phyloP scores from a whole-genome alignment of 2,329 filamentous ascomycete genomes.

The Magnaporthiopsis rhizophila region DNA sequence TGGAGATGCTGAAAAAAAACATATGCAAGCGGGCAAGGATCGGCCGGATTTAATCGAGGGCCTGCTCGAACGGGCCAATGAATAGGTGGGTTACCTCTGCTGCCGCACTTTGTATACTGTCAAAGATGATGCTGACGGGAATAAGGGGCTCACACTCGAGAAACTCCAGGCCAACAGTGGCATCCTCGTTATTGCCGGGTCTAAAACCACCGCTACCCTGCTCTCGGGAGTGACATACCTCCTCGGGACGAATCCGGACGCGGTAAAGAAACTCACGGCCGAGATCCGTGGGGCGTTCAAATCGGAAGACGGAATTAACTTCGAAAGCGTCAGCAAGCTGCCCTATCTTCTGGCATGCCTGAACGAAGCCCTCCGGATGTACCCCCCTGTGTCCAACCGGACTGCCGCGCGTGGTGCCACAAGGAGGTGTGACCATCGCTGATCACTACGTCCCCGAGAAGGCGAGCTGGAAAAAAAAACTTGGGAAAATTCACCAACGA shows the following conservation, averaged over 20 bases:
- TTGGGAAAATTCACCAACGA: not conserved
- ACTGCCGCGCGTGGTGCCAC: conserved; percentile 6
- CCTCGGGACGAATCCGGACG: conserved; percentile 20
- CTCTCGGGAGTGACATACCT: conserved; percentile 17
- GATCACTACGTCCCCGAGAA: conserved; percentile 4
- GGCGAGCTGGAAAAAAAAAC: conserved; percentile 3
- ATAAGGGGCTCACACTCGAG: conserved; percentile 2
- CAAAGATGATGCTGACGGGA: not conserved
- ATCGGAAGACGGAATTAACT: conserved; percentile 27
- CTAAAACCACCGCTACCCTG: conserved; percentile 13
- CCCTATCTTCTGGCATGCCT: conserved; percentile 28
- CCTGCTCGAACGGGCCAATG: not conserved
- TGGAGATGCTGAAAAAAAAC: too few relatives aligned
- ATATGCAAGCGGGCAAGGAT: too few relatives aligned
- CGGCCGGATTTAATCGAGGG: too few relatives aligned
- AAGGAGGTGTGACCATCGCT: conserved; percentile 1
- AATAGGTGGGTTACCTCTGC: too few relatives aligned
- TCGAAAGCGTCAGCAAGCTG: conserved; percentile 19
- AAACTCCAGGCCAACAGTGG: not conserved
- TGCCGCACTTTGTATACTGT: too few relatives aligned
- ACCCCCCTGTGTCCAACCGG: conserved; percentile 18
- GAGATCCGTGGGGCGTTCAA: conserved; percentile 29
- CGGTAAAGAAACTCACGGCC: conserved; percentile 20
- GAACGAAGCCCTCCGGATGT: conserved; percentile 29
- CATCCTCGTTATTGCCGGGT: conserved; percentile 12